Conservation (phyloP, 495 filamentous ascomycete genomes). For the Annulohypoxylon nitens region DNA sequence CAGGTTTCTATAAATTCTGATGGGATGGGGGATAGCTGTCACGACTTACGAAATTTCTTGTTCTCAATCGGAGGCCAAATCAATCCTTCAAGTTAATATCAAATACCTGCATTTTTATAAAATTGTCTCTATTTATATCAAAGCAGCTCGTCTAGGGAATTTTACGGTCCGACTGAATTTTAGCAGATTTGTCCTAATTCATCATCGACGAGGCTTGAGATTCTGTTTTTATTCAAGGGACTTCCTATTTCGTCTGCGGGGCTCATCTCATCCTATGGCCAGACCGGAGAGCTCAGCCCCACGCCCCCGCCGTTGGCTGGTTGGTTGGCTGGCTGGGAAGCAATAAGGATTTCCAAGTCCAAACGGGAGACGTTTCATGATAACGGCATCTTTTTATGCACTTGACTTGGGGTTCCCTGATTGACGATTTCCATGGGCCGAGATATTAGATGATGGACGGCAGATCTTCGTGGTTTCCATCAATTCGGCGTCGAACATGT, state of each 20-base stretch:
- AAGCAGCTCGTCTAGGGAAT: background rate
- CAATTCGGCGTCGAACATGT: background rate
- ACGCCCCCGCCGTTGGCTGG: conserved; percentile 10
- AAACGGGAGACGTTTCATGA: conserved; percentile 34
- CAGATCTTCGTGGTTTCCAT: conserved; percentile 15
- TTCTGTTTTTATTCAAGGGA: background rate
- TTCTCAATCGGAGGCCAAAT: background rate
- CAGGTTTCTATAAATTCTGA: background rate
- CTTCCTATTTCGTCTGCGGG: conserved; percentile 8
- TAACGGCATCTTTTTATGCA: conserved; percentile 28
- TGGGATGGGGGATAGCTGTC: background rate
- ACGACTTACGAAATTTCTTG: conserved; percentile 13
- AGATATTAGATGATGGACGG: conserved; percentile 3
- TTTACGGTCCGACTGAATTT: background rate
- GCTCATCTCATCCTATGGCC: background rate
- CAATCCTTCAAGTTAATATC: background rate
- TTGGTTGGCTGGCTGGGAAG: background rate
- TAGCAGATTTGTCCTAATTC: background rate
- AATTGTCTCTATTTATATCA: conserved; percentile 26
- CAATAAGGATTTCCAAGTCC: conserved; percentile 23
- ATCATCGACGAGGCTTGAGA: conserved; percentile 2
- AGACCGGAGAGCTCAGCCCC: conserved; percentile 13
- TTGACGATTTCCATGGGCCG: background rate
- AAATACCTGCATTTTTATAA: background rate
- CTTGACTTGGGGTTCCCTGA: conserved; percentile 9